Evolutionary conservation across 1,284 basidiomycete genomes (phyloP).

Genomic region (Neolentinus lepideus): DNA sequence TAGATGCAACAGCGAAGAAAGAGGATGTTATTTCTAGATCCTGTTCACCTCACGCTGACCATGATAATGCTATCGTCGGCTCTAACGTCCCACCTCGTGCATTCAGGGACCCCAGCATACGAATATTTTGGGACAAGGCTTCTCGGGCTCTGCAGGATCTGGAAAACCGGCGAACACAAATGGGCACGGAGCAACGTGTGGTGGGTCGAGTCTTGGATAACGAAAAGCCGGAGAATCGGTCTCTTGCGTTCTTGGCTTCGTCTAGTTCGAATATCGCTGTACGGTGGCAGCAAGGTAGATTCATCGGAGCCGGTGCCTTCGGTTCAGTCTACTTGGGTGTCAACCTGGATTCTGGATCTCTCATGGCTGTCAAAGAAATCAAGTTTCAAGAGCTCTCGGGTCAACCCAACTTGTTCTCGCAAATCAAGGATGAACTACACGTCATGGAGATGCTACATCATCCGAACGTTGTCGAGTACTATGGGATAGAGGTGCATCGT

Average conservation of each 20-base stretch:
- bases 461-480: conserved; percentile 98
- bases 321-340: conserved; percentile 98
- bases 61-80: conserved; percentile 16
- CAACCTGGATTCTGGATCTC: conserved; percentile 92
- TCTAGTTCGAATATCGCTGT: conserved; percentile 94
- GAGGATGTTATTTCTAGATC: conserved; percentile 35
- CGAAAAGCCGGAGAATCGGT: conserved; percentile 86
- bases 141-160: conserved; percentile 52
- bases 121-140: conserved; percentile 69
- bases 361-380: conserved; percentile 99
- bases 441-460: conserved; percentile 99
- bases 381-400: conserved; percentile 92
- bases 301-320: conserved; percentile 97
- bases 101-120: conserved; percentile 58
- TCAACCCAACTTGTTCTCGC: conserved; percentile 78
- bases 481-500: conserved; percentile 97
- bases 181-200: conserved; percentile 65
- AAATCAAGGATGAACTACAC: conserved; percentile 95
- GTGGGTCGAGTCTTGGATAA: conserved; percentile 89
- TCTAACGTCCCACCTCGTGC: conserved; percentile 26
- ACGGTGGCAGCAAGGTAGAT: conserved; percentile 97
- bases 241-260: conserved; percentile 86
- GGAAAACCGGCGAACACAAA: conserved; percentile 53
- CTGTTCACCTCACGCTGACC: conserved; percentile 18
- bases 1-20: conserved; percentile 41